phyloP scores from a whole-genome alignment of 2,329 filamentous ascomycete species.

The Ceratocystiopsis brevicomis region DNA sequence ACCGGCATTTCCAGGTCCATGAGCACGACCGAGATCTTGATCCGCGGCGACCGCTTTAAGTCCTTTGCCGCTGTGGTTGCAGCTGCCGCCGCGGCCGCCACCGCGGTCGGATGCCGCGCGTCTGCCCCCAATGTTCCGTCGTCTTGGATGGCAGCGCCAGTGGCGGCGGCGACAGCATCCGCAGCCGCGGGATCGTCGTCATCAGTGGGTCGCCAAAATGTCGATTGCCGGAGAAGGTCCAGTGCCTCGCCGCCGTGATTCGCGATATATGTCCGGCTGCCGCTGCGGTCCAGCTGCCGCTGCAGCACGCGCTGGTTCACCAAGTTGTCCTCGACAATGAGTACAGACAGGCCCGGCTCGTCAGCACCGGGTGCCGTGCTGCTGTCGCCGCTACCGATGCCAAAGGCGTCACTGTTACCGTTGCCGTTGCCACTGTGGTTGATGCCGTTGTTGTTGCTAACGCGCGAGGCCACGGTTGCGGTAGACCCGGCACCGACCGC shows the following conservation, averaged over 20 bases:
- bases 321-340: slow-evolving; percentile 50
- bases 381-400: not conserved
- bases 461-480: no score
- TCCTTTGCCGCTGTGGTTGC: no score
- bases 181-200: not conserved
- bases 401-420: not conserved
- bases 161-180: not conserved
- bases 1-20: slow-evolving; percentile 73
- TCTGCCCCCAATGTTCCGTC: no score
- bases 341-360: slow-evolving; percentile 28
- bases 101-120: no score
- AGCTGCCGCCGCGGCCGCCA: no score
- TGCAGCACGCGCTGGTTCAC: slow-evolving; percentile 48
- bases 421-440: not conserved
- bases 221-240: slow-evolving; percentile 34
- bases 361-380: not conserved
- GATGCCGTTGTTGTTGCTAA: not conserved
- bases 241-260: slow-evolving; percentile 47
- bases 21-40: slow-evolving; percentile 45
- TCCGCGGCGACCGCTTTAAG: no score
- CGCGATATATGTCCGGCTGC: slow-evolving; percentile 41
- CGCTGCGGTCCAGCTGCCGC: slow-evolving; percentile 39
- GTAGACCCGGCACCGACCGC: no score
- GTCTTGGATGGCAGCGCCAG: no score
- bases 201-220: slow-evolving; percentile 26